A percentile compares a stretch with the other conserved stretches of the same genome.
Evolutionary conservation across 495 filamentous ascomycete species (phyloP).

Genomic region (Aeminium ludgeri): DNA sequence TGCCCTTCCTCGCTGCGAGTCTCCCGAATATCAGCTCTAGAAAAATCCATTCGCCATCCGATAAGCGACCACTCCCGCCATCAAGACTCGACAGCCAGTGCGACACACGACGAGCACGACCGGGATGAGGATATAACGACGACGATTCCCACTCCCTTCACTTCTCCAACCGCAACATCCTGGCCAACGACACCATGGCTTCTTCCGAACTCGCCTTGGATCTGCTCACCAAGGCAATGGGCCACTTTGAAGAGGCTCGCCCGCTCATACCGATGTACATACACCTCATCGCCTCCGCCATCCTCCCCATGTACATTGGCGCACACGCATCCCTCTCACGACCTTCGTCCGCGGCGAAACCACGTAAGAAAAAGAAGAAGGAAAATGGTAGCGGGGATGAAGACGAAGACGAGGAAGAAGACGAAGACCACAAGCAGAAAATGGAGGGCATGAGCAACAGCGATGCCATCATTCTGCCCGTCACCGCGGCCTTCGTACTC

Average conservation of each 20-base stretch:
- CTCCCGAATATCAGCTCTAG: no score
- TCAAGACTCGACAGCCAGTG: no score
- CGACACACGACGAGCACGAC: no score
- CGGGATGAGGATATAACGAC: no score
- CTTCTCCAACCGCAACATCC: no score
- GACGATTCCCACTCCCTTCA: no score
- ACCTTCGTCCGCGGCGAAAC: conserved; percentile 60
- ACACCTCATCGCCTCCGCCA: conserved; percentile 48
- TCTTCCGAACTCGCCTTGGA: not conserved
- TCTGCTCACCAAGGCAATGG: conserved; percentile 18
- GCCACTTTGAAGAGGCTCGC: conserved; percentile 33
- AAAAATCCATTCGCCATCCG: no score
- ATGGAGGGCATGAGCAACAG: conserved; percentile 63
- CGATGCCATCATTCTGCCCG: conserved; percentile 74
- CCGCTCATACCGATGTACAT: conserved; percentile 47
- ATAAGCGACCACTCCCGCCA: no score
- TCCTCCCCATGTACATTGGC: conserved; percentile 58
- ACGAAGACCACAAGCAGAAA: conserved; percentile 29
- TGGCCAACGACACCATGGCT: no score
- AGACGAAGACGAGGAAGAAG: conserved; percentile 41
- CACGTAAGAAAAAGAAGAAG: conserved; percentile 31
- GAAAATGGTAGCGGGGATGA: conserved; percentile 30
- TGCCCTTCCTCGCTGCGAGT: no score
- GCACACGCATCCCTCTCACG: conserved; percentile 53
- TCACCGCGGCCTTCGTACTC: conserved; percentile 60